A percentile compares a stretch with the other conserved stretches of the same genome.
These are phyloP conservation scores for Heliocybe sulcata DNA, from an alignment of 1,284 basidiomycete species.

Conservation along the genomic window DNA sequence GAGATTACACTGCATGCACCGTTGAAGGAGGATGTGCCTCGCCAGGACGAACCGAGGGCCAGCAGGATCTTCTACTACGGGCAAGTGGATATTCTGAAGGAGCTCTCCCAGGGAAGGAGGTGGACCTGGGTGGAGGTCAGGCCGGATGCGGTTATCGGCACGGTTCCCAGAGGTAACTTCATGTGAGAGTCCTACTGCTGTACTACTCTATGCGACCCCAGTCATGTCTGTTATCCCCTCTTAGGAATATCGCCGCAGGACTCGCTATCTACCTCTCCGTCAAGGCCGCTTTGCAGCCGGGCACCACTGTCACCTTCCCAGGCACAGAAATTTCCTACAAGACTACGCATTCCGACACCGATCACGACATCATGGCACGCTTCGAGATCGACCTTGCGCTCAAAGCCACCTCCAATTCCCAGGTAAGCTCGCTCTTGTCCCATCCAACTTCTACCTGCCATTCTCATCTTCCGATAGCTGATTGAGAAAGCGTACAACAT, in stretches of 20 bases:
- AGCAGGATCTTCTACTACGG: conserved; percentile 1
- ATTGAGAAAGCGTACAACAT: conserved; percentile 1
- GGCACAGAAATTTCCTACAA: neutral
- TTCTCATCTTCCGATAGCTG: neutral
- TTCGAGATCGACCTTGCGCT: conserved; percentile 1
- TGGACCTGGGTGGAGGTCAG: conserved; percentile 2
- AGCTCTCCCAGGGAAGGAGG: neutral
- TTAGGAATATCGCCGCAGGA: neutral
- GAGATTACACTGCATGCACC: neutral
- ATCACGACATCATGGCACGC: neutral
- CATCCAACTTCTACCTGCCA: no score
- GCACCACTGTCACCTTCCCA: neutral
- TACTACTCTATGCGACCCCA: neutral
- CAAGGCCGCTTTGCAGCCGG: neutral
- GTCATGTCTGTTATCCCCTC: neutral
- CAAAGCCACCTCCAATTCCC: neutral
- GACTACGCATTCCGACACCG: neutral
- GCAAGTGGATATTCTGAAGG: neutral
- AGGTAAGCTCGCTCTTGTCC: no score
- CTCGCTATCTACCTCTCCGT: conserved; percentile 1
- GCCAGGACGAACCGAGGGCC: neutral
- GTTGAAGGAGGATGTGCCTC: neutral
- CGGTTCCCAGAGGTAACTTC: neutral
- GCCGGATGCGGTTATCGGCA: neutral
- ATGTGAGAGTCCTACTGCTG: neutral